A percentile compares a stretch with the other conserved stretches of the same genome.
These are phyloP conservation scores for Knufia petricola DNA, from an alignment of 2,329 filamentous ascomycete genomes.

Conservation along the genomic window DNA sequence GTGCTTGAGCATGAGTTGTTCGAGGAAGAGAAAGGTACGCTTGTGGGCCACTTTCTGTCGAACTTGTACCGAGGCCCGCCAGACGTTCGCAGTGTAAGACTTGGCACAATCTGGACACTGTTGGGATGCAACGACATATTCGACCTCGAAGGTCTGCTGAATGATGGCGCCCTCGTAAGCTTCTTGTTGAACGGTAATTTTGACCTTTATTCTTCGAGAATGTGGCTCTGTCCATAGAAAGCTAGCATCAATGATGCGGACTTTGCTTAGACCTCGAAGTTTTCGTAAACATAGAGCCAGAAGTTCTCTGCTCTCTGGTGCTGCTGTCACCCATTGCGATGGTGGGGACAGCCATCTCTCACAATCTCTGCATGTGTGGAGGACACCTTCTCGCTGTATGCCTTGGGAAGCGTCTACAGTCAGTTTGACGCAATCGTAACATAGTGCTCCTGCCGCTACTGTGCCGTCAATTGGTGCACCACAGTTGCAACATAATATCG, in stretches of 20 bases:
- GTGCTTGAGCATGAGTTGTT: slow-evolving; percentile 94
- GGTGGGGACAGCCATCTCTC: slow-evolving; percentile 89
- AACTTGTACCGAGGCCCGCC: slow-evolving; percentile 87
- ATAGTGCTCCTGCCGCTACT: slow-evolving; percentile 72
- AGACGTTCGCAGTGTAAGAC: slow-evolving; percentile 92
- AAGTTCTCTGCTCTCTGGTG: slow-evolving; percentile 81
- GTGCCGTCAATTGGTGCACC: slow-evolving; percentile 93
- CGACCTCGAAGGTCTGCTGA: slow-evolving; percentile 91
- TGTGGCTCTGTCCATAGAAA: slow-evolving; percentile 99
- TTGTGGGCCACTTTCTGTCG: slow-evolving; percentile 96
- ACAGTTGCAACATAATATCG: slow-evolving; percentile 97
- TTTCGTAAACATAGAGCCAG: slow-evolving; percentile 86
- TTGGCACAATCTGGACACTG: slow-evolving; percentile 94
- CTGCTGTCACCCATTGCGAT: slow-evolving; percentile 71
- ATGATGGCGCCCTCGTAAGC: slow-evolving; percentile 58
- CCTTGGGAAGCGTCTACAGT: slow-evolving; percentile 87
- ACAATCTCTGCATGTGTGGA: slow-evolving; percentile 90
- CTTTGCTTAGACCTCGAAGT: slow-evolving; percentile 74
- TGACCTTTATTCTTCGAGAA: slow-evolving; percentile 82
- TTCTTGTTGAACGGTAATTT: slow-evolving; percentile 81
- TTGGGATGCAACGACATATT: slow-evolving; percentile 81
- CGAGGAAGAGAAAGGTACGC: slow-evolving; percentile 71
- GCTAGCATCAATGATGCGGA: slow-evolving; percentile 86
- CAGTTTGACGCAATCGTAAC: slow-evolving; percentile 90
- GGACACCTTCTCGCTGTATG: slow-evolving; percentile 78